Base-by-base conservation (phyloP, 352 stramenopile species). In the Globisporangium splendens region DNA sequence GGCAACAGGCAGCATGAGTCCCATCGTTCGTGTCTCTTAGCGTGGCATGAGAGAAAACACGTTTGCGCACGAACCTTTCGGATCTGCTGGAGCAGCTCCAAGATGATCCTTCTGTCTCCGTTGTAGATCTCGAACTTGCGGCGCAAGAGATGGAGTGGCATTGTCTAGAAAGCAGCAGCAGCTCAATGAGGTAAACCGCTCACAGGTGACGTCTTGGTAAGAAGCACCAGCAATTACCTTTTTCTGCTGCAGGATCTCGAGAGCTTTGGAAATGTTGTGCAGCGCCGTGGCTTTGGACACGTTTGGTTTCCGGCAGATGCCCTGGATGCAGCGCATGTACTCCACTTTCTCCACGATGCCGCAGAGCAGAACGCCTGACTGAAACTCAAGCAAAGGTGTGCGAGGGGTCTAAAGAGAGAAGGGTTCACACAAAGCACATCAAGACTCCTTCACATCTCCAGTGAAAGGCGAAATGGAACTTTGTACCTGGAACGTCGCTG, bases 211-310 rank as follows among this genome's bases (percentile, higher is more conserved):
- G 31, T 22, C n/a, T n/a, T n/a, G n/a, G n/a, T n/a, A n/a, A n/a
- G n/a, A n/a, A n/a, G n/a, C n/a, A n/a, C 28, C 28, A 35, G 28
- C 28, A 3, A 35, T 10, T 11, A 88, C 77, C 65, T 89, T 90
- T 42, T 88, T 90, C 44, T 74, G 63, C 54, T 83, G 70, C 1
- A 92, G 62, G 20, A 89, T 77, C 15, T 58, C 59, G 0, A 90
- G 62, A 15, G 75, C 82, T 44, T 92, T 92, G 31, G 55, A 62
- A 43, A 92, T 88, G 56, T 92, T 92, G 70, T 92, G 74, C 24
- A 92, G 59, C 1, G 77, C 66, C n/a, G 76, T 81, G 10, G 82
- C 76, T 65, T 74, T 84, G 38, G 70, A 70, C 22, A 73, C 47
- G 14, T 59, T 55, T 3, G 74, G 57, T 20, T 75, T 44, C 15